These are phyloP conservation scores for Astragalus glycyphyllos DNA, from an alignment of 306 rosid genomes.

Conservation along the genomic window DNA sequence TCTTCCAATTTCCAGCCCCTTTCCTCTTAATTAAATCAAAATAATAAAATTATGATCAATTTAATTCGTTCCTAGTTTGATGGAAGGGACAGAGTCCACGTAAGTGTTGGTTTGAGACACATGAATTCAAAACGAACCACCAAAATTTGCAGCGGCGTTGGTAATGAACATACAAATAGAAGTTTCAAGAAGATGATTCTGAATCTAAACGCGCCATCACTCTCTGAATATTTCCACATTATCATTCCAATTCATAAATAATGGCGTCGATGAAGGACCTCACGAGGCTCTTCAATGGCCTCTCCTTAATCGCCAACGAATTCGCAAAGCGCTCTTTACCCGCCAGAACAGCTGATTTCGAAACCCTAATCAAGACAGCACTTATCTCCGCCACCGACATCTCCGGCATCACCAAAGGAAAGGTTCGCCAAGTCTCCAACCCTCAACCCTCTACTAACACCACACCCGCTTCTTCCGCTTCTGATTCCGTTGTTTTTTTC, in stretches of 20 bases:
- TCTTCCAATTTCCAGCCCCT: background rate
- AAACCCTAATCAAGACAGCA: constrained; percentile 60
- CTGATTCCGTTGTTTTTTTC: constrained; percentile 64
- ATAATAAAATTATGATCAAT: background rate
- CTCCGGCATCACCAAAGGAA: constrained; percentile 81
- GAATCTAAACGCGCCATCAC: background rate
- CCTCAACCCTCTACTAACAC: constrained; percentile 34
- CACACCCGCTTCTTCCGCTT: background rate
- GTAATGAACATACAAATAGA: background rate
- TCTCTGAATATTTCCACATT: background rate
- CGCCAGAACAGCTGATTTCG: constrained; percentile 47
- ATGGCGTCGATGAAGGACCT: constrained; percentile 50
- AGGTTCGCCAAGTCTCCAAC: constrained; percentile 48
- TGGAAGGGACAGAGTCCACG: constrained; percentile 41
- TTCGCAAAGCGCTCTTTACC: constrained; percentile 56
- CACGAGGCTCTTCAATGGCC: constrained; percentile 62
- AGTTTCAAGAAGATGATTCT: background rate
- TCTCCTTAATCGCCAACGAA: constrained; percentile 76
- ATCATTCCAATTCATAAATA: background rate
- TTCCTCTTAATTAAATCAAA: background rate
- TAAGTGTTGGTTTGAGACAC: constrained; percentile 7
- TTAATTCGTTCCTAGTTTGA: background rate
- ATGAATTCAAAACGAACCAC: constrained; percentile 37
- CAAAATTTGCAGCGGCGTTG: background rate
- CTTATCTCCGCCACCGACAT: constrained; percentile 75